Conservation (phyloP, 148 eudicot genomes). For the Rhododendron simsii region DNA sequence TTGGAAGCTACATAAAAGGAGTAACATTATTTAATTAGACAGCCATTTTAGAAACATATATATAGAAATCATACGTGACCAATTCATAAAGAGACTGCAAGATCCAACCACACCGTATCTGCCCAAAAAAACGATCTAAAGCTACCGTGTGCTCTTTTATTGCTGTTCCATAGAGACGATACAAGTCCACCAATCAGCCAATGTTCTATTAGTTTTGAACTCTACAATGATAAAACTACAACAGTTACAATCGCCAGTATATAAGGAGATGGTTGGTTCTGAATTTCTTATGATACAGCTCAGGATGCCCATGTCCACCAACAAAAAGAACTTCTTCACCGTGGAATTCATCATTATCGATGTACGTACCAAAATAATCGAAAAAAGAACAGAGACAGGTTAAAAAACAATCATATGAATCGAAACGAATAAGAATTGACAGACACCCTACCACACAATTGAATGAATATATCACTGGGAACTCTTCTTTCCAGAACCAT, state of each 20-base stretch:
- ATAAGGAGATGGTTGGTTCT: constrained; percentile 16
- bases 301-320: constrained; percentile 25
- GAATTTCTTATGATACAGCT: constrained; percentile 33
- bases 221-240: constrained; percentile 55
- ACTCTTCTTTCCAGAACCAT: constrained; percentile 55
- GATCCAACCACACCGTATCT: neutral
- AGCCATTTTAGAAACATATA: neutral
- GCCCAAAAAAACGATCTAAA: constrained; percentile 5
- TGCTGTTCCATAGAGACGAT: constrained; percentile 26
- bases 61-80: neutral
- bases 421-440: constrained; percentile 40
- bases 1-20: neutral
- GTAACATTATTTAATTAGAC: neutral
- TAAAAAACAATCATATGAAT: constrained; percentile 56
- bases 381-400: constrained; percentile 21
- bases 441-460: constrained; percentile 33
- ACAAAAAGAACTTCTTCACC: constrained; percentile 32
- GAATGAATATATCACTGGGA: constrained; percentile 33
- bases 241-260: constrained; percentile 36
- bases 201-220: constrained; percentile 31
- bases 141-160: constrained; percentile 34
- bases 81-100: constrained; percentile 17
- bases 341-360: constrained; percentile 26
- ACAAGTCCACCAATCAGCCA: constrained; percentile 37
- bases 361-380: constrained; percentile 38